Conservation (phyloP, 1,284 basidiomycete genomes). For the Pyrrhoderma noxium region DNA sequence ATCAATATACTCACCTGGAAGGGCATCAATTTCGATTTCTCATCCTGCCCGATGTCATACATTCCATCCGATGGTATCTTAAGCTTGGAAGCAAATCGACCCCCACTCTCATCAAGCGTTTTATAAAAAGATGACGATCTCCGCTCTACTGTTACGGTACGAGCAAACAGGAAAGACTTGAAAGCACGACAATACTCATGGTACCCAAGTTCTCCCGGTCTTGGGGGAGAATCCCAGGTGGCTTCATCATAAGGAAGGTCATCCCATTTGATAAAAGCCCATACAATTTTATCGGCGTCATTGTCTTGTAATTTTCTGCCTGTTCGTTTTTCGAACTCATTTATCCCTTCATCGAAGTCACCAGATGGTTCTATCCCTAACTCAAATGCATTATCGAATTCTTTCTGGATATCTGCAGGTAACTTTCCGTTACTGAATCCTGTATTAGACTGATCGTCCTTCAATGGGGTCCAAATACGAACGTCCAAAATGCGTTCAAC, state of each 20-base stretch:
- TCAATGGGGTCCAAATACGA: conserved; percentile 46
- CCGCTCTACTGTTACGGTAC: conserved; percentile 52
- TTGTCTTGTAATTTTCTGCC: conserved; percentile 30
- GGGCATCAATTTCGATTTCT: conserved; percentile 65
- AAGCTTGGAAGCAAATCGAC: conserved; percentile 37
- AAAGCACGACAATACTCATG: conserved; percentile 63
- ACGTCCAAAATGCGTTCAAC: conserved; percentile 78
- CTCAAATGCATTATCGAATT: conserved; percentile 32
- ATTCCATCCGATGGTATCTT: conserved; percentile 37
- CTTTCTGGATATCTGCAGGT: conserved; percentile 24
- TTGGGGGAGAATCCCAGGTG: conserved; percentile 87
- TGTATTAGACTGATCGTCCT: conserved; percentile 19
- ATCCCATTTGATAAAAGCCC: conserved; percentile 84
- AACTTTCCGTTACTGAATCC: conserved; percentile 27
- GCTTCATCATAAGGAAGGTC: conserved; percentile 84
- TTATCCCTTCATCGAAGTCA: conserved; percentile 43
- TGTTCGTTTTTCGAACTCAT: conserved; percentile 51
- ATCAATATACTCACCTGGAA: conserved; percentile 58
- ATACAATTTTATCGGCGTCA: conserved; percentile 50
- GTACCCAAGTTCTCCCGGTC: conserved; percentile 48
- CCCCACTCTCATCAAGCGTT: conserved; percentile 19
- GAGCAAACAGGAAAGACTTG: conserved; percentile 54
- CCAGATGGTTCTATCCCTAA: conserved; percentile 52
- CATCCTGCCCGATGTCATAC: conserved; percentile 57
- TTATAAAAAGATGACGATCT: conserved; percentile 29